Conservation (phyloP, 192 early-diverging fungal genomes). For the Neocallimastix lanati region DNA sequence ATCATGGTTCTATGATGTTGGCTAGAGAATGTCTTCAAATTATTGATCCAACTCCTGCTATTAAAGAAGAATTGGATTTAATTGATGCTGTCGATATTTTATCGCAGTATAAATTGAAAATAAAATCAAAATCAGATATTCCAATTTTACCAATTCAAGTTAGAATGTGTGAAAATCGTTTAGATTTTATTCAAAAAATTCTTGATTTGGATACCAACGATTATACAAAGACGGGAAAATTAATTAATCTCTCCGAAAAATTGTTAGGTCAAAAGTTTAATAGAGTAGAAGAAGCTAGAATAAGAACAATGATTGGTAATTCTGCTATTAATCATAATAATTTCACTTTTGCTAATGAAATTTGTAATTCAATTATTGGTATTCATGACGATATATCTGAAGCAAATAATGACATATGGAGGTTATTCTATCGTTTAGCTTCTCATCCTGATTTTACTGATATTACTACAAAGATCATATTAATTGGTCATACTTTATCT, state of each 20-base stretch:
- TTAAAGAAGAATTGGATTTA: conserved; percentile 36
- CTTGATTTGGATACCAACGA: background rate
- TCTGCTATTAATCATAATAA: background rate
- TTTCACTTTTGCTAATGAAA: background rate
- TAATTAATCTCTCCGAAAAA: background rate
- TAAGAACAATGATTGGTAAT: background rate
- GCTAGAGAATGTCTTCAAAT: conserved; percentile 53
- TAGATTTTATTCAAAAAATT: background rate
- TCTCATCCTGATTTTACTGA: background rate
- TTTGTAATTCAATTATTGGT: background rate
- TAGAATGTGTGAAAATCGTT: background rate
- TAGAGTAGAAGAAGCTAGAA: background rate
- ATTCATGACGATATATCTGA: background rate
- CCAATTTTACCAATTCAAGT: conserved; percentile 46
- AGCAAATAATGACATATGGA: background rate
- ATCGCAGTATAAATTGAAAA: conserved; percentile 23
- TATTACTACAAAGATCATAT: background rate
- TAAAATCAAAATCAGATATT: conserved; percentile 17
- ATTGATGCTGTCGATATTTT: conserved; percentile 54
- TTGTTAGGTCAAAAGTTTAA: background rate
- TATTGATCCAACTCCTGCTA: conserved; percentile 27
- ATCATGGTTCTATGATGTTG: conserved; percentile 45
- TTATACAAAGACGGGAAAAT: background rate
- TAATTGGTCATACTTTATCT: background rate
- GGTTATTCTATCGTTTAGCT: background rate